Evolutionary conservation across 371 early-diverging fungal genomes (phyloP), one percentile per base, ranked within the genome.

Genomic region (Coemansia sp.): DNA sequence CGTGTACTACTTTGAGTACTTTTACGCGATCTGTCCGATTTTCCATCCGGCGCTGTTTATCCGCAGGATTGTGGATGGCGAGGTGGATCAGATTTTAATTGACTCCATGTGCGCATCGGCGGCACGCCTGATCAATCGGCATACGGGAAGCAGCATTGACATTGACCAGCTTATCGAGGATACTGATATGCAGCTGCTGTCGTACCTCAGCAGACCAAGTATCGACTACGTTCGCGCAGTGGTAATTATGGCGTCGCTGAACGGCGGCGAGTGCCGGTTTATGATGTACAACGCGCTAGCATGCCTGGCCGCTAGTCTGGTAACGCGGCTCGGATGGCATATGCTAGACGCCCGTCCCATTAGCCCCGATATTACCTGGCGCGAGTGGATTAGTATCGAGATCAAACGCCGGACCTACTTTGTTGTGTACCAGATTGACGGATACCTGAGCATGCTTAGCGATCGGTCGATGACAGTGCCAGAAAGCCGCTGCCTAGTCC

Each of bases 21-120:
- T 63, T 56, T 72, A 72, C 37, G 55, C 53, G 38, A 59, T 68
- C 32, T 67, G 72, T 31, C 69, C 72, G 18, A 72, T 72, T 5
- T 72, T 72, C 43, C 72, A 72, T 32, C 72, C 72, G 6, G 69
- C 72, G 3, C 40, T 63, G 37, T 56, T 72, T 36, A 7, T 72
- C 11, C 64, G 69, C 12, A 56, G 69, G 10, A 34, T 72, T 4
- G 69, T 72, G 29, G 39, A 55, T 12, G 72, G 72, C 11, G 51
- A 63, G 11, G 64, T 72, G 18, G 69, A 63, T 9, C 69, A 48
- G 29, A 54, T 72, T 14, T 55, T 72, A 2, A 63, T 72, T 40
- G 64, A 63, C 16, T 54, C 69, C 4, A 67, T 72, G 72, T 55
- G 69, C 3, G 72, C 64, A 7, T 52, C 69, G 10, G 62, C 64